phyloP scores from a whole-genome alignment of 257 asterid species.

The Solanum clarkiae region DNA sequence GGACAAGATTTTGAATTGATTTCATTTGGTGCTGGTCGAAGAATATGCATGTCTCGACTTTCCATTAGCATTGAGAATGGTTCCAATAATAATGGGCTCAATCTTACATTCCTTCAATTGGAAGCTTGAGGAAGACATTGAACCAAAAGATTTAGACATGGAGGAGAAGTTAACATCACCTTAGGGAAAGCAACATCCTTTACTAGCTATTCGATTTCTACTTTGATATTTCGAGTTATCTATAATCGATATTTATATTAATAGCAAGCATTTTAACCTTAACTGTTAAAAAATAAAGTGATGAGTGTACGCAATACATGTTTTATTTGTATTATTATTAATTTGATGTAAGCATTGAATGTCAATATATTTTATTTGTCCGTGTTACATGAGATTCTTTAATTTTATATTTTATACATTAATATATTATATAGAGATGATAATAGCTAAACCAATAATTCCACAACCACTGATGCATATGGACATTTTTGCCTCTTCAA shows the following conservation, averaged over 20 bases:
- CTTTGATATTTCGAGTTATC: neutral
- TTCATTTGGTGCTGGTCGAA: slow-evolving; percentile 2
- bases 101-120: neutral
- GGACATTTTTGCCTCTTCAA: too few species aligned
- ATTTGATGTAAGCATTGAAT: neutral
- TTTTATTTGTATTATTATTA: neutral
- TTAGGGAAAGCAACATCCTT: neutral
- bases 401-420: neutral
- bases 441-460: too few species aligned
- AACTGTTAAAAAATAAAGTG: neutral
- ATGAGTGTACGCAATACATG: neutral
- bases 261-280: neutral
- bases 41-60: neutral
- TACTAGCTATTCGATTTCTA: neutral
- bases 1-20: neutral
- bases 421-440: too few species aligned
- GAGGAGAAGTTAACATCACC: neutral
- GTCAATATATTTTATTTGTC: too few species aligned
- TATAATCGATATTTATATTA: neutral
- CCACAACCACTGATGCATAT: too few species aligned
- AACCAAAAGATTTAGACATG: neutral
- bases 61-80: neutral
- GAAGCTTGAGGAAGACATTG: neutral
- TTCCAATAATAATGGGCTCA: neutral
- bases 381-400: too few species aligned